Base-by-base conservation (phyloP, 148 eudicot genomes). In the Rhododendron mucronatum region DNA sequence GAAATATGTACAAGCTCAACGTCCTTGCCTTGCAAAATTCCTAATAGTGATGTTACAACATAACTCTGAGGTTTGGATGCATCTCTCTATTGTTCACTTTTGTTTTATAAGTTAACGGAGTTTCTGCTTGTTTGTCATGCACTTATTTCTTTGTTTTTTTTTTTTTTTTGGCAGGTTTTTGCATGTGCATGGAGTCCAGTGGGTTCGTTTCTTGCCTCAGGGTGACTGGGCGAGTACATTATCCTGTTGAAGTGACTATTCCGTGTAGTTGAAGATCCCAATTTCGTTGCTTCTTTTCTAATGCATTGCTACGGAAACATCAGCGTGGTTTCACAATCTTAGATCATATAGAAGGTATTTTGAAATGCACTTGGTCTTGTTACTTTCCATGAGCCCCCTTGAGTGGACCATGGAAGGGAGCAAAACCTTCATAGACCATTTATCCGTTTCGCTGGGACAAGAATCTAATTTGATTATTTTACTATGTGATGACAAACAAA, bases 141-240 rank as follows among this genome's bases (percentile, higher is more conserved):
- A 47, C 71, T 87, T 85, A 28, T 48, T 73, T 35, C 6, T 80
- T 45, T 57, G n/a, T 37, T 37, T 73, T 81, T n/a, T 33, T 59
- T 47, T 30, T 30, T 30, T n/a, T n/a, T n/a, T n/a, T n/a, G 33
- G 13, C 88, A 94, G 96, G 96, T 94, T 88, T 94, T 92, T 90
- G 94, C 91, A 71, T 92, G 96, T 88, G 93, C 96, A 23, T 94
- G 95, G 96, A 92, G 92, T 89, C 95, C 96, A 82, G 82, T 88
- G 23, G 95, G 92, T 84, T 91, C 94, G 47, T 89, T 92, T 86
- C 93, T 94, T 87, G 96, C 96, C 71, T 92, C 96, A 65, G 39
- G 39, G 39, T 37, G 39, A 37, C 3, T 37, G 96, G 94, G 96
- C 92, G 73, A 53, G 93, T 78, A 86, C 30, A 33, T 18, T 50